phyloP scores from a whole-genome alignment of 352 stramenopile species.

The Stramenopiles sp. region DNA sequence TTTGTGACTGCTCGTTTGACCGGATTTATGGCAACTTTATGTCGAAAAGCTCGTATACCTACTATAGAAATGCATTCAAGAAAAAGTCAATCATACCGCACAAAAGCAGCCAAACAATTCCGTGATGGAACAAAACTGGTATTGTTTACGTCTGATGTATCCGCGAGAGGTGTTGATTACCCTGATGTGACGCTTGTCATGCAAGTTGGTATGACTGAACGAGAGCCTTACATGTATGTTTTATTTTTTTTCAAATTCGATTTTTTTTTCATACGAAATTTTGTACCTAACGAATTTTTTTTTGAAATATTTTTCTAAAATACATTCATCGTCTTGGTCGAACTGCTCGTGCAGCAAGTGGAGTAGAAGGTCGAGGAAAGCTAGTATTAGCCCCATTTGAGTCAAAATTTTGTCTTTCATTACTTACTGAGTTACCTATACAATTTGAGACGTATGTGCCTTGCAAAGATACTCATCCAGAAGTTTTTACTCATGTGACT shows the following conservation, averaged over 20 bases:
- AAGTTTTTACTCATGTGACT: too few relatives aligned
- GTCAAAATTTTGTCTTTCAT: too few relatives aligned
- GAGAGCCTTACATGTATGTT: too few relatives aligned
- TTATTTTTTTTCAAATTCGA: too few relatives aligned
- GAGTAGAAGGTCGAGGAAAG: slow-evolving; percentile 46
- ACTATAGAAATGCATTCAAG: slow-evolving; percentile 76
- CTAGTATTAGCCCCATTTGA: slow-evolving; percentile 70
- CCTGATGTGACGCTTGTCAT: slow-evolving; percentile 47
- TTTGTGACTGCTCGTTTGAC: slow-evolving; percentile 46
- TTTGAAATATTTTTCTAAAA: too few relatives aligned
- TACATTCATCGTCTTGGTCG: slow-evolving; percentile 46
- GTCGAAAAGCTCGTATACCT: slow-evolving; percentile 21
- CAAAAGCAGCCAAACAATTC: slow-evolving; percentile 45
- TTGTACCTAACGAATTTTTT: too few relatives aligned
- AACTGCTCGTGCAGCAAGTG: slow-evolving; percentile 31
- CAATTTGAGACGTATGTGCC: too few relatives aligned
- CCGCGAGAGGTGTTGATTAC: slow-evolving; percentile 42
- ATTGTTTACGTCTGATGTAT: slow-evolving; percentile 46
- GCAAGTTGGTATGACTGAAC: slow-evolving; percentile 48
- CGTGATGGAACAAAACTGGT: slow-evolving; percentile 35
- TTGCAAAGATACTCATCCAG: too few relatives aligned
- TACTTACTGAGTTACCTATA: too few relatives aligned
- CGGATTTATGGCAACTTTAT: slow-evolving; percentile 49
- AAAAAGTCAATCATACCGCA: slow-evolving; percentile 53
- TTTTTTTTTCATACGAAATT: too few relatives aligned